Evolutionary conservation across 805 yeast genomes (phyloP), one percentile per base, ranked within the genome.

Genomic region (Phaffomyces thermotolerans): DNA sequence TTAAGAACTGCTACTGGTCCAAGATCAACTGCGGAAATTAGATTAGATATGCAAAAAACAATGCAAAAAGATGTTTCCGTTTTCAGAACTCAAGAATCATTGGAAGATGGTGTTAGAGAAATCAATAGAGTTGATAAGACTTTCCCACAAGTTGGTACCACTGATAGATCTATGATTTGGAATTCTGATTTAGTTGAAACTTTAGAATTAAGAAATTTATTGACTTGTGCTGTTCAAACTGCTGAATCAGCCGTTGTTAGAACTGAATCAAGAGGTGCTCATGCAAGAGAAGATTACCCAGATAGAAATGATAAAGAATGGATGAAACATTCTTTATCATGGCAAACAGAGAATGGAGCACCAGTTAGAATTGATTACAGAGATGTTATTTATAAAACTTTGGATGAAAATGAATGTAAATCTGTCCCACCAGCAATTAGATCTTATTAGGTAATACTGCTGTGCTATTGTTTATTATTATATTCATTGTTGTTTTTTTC

Each of bases 151-250:
- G 81, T 91, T 52, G 84, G 85, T 63, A 88, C 95, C 51, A 78
- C 90, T 52, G 99, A 91, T 67, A 81, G 96, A 72, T 88, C 96
- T 14, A 88, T 93, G 97, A 90, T 91, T 63, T 91, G 99, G 99
- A 91, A 91, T 77, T 82, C 95, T 40, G 99, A 91, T 66, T 74
- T 91, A 63, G 95, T 90, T 42, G 99, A 91, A 74, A 86, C 98
- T 44, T 75, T 93, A 58, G 99, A 91, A 70, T 76, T 91, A 65
- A 96, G 90, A 69, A 91, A 91, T 81, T 77, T 91, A 75, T 76
- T 91, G 66, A 90, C 98, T 41, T 88, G 97, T 75, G 98, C 98
- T 49, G 80, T 83, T 52, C 99, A 93, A 75, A 90, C 97, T 42
- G 98, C 98, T 30, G 72, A 71, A 53, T 78, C 95, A 50, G 99